phyloP scores from a whole-genome alignment of 2,329 filamentous ascomycete genomes.

The Trichoderma arundinaceum region DNA sequence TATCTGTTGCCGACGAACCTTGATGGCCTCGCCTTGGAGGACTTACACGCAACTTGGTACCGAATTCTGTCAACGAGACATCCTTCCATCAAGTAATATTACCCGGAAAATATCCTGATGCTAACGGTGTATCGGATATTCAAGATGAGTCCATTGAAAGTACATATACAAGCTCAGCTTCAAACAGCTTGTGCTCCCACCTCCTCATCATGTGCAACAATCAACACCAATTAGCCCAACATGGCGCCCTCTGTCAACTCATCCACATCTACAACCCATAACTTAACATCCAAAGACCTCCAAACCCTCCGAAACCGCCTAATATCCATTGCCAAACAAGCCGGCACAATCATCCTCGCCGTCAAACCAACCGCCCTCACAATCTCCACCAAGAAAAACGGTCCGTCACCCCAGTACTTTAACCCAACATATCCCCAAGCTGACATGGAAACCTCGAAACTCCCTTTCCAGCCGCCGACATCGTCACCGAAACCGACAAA shows the following conservation, averaged over 20 bases:
- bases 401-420: not conserved
- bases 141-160: not conserved
- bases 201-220: not conserved
- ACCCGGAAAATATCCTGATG: not conserved
- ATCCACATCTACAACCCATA: not conserved
- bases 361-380: not conserved
- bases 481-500: conserved; percentile 12
- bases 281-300: not conserved
- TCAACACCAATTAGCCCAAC: too few species aligned
- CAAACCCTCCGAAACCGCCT: not conserved
- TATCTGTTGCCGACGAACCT: conserved; percentile 20
- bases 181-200: not conserved
- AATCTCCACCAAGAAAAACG: conserved; percentile 1
- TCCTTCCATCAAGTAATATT: too few species aligned
- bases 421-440: not conserved
- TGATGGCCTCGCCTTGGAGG: not conserved
- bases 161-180: not conserved
- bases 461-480: not conserved
- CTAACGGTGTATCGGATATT: not conserved
- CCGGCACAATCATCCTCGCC: conserved; percentile 9
- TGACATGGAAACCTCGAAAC: not conserved
- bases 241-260: too few species aligned
- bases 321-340: conserved; percentile 4
- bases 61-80: not conserved
- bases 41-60: not conserved